These are phyloP conservation scores for Diplogelasinospora grovesii DNA, from an alignment of 495 filamentous ascomycete species.

Conservation along the genomic window DNA sequence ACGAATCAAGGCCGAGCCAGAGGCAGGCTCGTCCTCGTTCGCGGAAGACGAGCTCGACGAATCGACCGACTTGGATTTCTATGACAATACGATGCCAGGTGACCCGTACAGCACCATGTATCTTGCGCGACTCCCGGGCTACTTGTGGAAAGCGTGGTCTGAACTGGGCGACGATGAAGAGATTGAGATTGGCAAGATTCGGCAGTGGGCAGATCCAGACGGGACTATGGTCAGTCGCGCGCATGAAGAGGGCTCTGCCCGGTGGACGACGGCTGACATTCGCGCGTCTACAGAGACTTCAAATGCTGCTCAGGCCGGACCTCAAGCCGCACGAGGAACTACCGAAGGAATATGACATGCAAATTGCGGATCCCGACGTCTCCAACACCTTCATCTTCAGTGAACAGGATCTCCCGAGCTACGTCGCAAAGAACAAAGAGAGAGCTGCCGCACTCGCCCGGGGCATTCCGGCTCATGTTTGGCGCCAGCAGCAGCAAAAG, in stretches of 20 bases:
- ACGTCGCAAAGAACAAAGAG: constrained; percentile 51
- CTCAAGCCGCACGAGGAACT: constrained; percentile 56
- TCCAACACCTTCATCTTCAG: constrained; percentile 85
- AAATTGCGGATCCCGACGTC: constrained; percentile 53
- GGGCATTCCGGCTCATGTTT: constrained; percentile 45
- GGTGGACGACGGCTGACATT: constrained; percentile 7
- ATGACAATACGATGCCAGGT: constrained; percentile 34
- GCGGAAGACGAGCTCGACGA: constrained; percentile 74
- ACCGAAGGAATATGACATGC: constrained; percentile 77
- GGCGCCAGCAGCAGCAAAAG: constrained; percentile 34
- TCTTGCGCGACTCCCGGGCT: constrained; percentile 69
- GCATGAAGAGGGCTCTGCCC: not conserved
- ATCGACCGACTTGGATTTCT: constrained; percentile 77
- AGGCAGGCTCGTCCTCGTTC: constrained; percentile 53
- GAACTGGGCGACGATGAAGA: constrained; percentile 47
- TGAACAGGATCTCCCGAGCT: constrained; percentile 83
- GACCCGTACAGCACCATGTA: constrained; percentile 49
- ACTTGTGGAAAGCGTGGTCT: constrained; percentile 66
- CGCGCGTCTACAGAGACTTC: constrained; percentile 27
- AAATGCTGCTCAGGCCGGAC: constrained; percentile 38
- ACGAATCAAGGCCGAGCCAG: constrained; percentile 63
- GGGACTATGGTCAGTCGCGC: constrained; percentile 34
- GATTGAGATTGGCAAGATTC: constrained; percentile 68
- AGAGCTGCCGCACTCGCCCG: constrained; percentile 40
- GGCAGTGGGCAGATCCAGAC: constrained; percentile 47